Evolutionary conservation across 768 basidiomycete genomes (phyloP), one percentile per base, ranked within the genome.

Genomic region (Lentinula guzmanii): DNA sequence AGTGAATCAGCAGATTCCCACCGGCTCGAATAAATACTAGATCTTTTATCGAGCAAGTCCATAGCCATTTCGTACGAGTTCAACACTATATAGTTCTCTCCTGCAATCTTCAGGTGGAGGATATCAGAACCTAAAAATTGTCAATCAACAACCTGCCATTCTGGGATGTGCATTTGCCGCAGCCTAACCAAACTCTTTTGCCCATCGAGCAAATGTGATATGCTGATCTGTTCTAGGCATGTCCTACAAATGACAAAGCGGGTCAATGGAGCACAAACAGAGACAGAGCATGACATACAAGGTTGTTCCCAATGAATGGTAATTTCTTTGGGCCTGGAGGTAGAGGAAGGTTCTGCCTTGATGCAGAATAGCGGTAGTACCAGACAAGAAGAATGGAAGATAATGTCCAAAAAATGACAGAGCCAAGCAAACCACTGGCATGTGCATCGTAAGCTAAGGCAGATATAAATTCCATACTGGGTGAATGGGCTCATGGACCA

Each of bases 1-100:
- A 8, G 24, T n/a, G n/a, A 16, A 31, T 15, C 39, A 4, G 15
- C 2, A 28, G 3, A 48, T 24, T 2, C 35, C 34, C 33, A 58
- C 62, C 69, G 65, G 58, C 74, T 68, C 9, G 79, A 81, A 64
- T 81, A 82, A 21, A 76, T 75, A 9, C 68, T 57, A 16, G 75
- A 79, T 15, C 76, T 65, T 58, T 72, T 75, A 50, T 80, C 79
- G 42, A 82, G 72, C 15, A 82, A 73, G 9, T 82, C 79, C 3
- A 63, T 65, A 2, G 74, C 73, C 1, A 74, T 73, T 52, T 79
- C 70, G 1, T 69, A 37, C 3, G 75, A 72, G 61, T 80, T 76
- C 51, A 82, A 55, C n/a, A 74, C 65, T 31, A 73, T 65, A 31
- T 73, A 52, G 10, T 61, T 57, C 3, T 63, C 66, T 15, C 73